Evolutionary conservation across 1,139 yeast genomes (phyloP), one percentile per base, ranked within the genome.

Genomic region (Kodamaea plutei): DNA sequence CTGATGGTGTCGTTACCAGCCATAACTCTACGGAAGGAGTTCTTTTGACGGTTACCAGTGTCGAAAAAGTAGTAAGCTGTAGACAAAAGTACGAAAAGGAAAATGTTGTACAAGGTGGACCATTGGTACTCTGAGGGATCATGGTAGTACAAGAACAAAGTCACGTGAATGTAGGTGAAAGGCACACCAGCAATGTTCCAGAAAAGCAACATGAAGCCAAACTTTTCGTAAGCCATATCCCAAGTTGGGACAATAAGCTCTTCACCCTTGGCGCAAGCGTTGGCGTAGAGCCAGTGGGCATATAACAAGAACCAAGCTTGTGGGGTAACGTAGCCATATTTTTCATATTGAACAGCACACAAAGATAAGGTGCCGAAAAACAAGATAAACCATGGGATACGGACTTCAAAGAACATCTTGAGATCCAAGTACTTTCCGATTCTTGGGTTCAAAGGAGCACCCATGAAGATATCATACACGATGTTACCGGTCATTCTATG

Each of bases 131-230:
- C 95, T 20, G 65, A 47, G 28, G 97, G 97, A 38, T 84, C 74
- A 58, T 84, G 95, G 64, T 78, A 79, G 43, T 79, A 79, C 50
- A 91, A 61, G 66, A 64, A 91, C 47, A 91, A 69, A 8, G 95
- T 84, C 58, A 94, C 83, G 57, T 88, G 96, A 61, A 96, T 87
- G 67, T 91, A 91, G 29, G 97, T 91, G 76, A 80, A 91, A 31
- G 98, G 98, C 24, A 91, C 98, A 48, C 98, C 98, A 22, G 97
- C 96, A 59, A 91, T 87, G 65, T 91, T 91, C 98, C 98, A 91
- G 71, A 91, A 91, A 47, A 89, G 78, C 45, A 91, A 76, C 96
- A 91, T 88, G 68, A 93, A 91, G 8, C 98, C 98, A 50, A 91
- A 91, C 63, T 93, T 91, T 59, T 91, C 98, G 59, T 91, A 91